Base-by-base conservation (phyloP, 164 flowering plant species). In the Magnolia sinica region DNA sequence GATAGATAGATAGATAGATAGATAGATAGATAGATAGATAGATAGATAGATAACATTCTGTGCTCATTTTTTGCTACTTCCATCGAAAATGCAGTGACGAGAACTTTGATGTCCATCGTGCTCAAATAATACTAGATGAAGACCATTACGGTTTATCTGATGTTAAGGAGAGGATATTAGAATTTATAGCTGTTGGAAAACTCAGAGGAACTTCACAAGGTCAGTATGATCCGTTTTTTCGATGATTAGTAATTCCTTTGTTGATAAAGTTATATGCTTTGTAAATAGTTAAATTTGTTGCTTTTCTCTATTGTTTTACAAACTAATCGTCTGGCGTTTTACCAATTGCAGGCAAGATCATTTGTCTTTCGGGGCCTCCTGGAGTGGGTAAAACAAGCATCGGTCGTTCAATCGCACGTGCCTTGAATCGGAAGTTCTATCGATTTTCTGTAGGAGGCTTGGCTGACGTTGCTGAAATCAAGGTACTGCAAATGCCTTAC, bases 351-450 rank as follows among this genome's bases (percentile, higher is more conserved):
- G 99, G 99, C 76, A 96, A 95, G 88, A 96, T 96, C 52, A 86
- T 96, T 37, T 96, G 99, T 79, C 95, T 96, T 67, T 92, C 97
- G 76, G 99, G 99, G 8, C 99, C 99, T 65, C 99, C 99, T 77
- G 99, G 99, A 82, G 99, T 96, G 78, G 99, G 99, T 73, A 96
- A 96, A 84, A 96, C 99, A 31, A 94, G 98, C 85, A 92, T 96
- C 83, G 99, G 98, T 59, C 97, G 95, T 74, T 96, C 99, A 74
- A 96, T 96, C 88, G 99, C 99, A 64, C 95, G 97, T 76, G 95
- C 99, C 51, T 84, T 96, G 86, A 92, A 96, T 77, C 87, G 99
- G 61, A 92, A 96, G 81, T 96, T 96, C 85, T 94, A 88, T 78
- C 78, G 99, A 76, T 94, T 94, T 80, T 96, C 99, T n/a, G 98